Evolutionary conservation across 768 basidiomycete genomes (phyloP), one percentile per base, ranked within the genome.

Genomic region (Auricularia sp.): DNA sequence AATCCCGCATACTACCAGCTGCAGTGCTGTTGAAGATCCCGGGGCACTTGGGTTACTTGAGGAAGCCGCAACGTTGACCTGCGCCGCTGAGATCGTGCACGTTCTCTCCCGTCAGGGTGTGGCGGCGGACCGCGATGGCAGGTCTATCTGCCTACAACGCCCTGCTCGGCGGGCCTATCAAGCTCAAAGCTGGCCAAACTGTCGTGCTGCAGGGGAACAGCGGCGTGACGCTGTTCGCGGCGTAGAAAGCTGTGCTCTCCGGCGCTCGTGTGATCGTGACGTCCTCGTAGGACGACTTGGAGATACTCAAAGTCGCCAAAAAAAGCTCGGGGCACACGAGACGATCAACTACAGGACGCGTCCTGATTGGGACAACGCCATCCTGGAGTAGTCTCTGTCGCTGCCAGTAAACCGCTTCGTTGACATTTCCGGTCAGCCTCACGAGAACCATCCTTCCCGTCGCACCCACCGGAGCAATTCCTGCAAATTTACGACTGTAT

Each of bases 191-290:
- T 16, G 86, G 86, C 13, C 83, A 87, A 66, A 78, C 77, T 24
- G 82, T 87, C 36, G 78, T 85, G 47, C 76, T 84, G 36, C 77
- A 81, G 21, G 83, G 84, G 36, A 84, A 82, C 0, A 83, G 84
- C 2, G 82, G 83, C 34, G 83, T 84, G 3, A 83, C 82, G 1
- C 80, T 81, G 80, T 86, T 83, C 68, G 86, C 77, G 2, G 74
- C 82, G 3, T 84, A 88, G 73, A 73, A 89, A 54, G 86, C 87
- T 3, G 78, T 85, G 47, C 82, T 84, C 2, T 78, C 83, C 4
- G 87, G 86, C 45, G 86, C 86, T 1, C 81, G 74, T 0, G 85
- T 88, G 65, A 87, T 90, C 68, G 78, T 80, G 29, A 89, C 87
- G 0, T 88, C 86, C 0, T 88, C 86, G 0, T 85, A 84, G 0